phyloP scores from a whole-genome alignment of 2,329 filamentous ascomycete species.

The Orbilia ellipsospora region DNA sequence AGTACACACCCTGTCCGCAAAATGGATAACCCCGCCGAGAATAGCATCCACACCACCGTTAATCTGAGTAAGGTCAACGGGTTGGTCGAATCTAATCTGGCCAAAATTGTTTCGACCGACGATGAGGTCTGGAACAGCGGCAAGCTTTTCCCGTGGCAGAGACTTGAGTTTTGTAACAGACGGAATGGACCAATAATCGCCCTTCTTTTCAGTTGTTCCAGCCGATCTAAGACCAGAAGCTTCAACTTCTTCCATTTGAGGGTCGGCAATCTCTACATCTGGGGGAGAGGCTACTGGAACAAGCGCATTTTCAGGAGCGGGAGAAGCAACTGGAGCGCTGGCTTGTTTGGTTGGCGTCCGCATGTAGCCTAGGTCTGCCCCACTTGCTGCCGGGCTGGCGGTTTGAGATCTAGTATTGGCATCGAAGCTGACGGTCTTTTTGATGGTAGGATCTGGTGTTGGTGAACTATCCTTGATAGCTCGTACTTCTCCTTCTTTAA shows the following conservation, averaged over 20 bases:
- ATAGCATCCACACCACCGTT: slow-evolving; percentile 81
- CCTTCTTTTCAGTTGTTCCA: slow-evolving; percentile 69
- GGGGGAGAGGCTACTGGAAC: slow-evolving; percentile 71
- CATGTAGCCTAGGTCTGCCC: slow-evolving; percentile 49
- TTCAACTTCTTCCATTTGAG: slow-evolving; percentile 59
- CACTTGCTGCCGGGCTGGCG: slow-evolving; percentile 34
- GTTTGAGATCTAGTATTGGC: slow-evolving; percentile 39
- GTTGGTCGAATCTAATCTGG: slow-evolving; percentile 80
- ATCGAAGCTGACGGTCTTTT: slow-evolving; percentile 50
- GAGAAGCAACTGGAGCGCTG: slow-evolving; percentile 20
- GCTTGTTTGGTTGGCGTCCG: slow-evolving; percentile 47
- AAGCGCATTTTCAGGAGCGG: slow-evolving; percentile 60
- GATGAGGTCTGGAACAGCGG: slow-evolving; percentile 77
- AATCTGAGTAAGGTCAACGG: slow-evolving; percentile 80
- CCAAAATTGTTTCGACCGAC: slow-evolving; percentile 87
- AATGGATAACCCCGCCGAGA: slow-evolving; percentile 77
- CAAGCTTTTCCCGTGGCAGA: slow-evolving; percentile 82
- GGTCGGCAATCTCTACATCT: slow-evolving; percentile 63
- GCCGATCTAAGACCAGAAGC: slow-evolving; percentile 18
- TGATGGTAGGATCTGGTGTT: slow-evolving; percentile 56
- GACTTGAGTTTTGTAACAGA: slow-evolving; percentile 77
- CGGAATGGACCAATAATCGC: slow-evolving; percentile 87
- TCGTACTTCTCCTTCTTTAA: slow-evolving; percentile 67
- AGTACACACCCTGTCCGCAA: slow-evolving; percentile 82
- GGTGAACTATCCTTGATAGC: slow-evolving; percentile 62